These are phyloP conservation scores for Fusarium kyushuense DNA, from an alignment of 2,329 filamentous ascomycete genomes.

Conservation along the genomic window DNA sequence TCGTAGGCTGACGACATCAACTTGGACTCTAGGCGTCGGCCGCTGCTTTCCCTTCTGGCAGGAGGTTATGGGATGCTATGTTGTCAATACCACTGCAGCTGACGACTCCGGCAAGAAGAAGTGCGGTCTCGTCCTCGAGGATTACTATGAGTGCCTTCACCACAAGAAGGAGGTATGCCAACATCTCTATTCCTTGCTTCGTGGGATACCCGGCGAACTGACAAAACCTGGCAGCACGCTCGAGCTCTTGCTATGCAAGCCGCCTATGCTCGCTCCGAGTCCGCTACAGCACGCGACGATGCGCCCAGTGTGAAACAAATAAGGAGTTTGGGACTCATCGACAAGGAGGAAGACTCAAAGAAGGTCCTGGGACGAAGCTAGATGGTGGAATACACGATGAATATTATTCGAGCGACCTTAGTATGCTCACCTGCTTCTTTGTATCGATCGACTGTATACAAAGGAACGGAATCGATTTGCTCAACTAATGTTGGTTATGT, in stretches of 20 bases:
- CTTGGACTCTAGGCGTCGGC: conserved; percentile 62
- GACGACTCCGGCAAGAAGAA: conserved; percentile 87
- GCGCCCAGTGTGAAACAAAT: conserved; percentile 88
- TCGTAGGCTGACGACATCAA: conserved; percentile 42
- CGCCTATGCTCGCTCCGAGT: conserved; percentile 85
- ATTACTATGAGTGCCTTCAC: conserved; percentile 99
- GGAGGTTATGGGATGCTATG: conserved; percentile 97
- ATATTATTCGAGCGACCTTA: conserved; percentile 18
- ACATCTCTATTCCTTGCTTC: background rate
- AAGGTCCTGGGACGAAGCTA: conserved; percentile 61
- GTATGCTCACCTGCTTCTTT: conserved; percentile 5
- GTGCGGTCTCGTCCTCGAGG: conserved; percentile 86
- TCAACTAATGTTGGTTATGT: conserved; percentile 11
- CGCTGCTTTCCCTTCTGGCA: conserved; percentile 99
- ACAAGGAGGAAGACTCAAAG: conserved; percentile 84
- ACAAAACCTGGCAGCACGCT: conserved; percentile 70
- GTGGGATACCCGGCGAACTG: conserved; percentile 13
- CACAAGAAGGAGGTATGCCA: conserved; percentile 94
- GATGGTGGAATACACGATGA: conserved; percentile 20
- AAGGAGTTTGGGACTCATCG: conserved; percentile 84
- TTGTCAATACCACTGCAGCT: conserved; percentile 87
- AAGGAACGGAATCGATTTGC: conserved; percentile 41
- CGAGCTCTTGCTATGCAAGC: conserved; percentile 83
- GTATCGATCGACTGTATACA: conserved; percentile 34
- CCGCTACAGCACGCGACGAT: conserved; percentile 80